A percentile compares a stretch with the other conserved stretches of the same genome.
Conservation (phyloP, 2,329 filamentous ascomycete species). For the Colletotrichum phormii region DNA sequence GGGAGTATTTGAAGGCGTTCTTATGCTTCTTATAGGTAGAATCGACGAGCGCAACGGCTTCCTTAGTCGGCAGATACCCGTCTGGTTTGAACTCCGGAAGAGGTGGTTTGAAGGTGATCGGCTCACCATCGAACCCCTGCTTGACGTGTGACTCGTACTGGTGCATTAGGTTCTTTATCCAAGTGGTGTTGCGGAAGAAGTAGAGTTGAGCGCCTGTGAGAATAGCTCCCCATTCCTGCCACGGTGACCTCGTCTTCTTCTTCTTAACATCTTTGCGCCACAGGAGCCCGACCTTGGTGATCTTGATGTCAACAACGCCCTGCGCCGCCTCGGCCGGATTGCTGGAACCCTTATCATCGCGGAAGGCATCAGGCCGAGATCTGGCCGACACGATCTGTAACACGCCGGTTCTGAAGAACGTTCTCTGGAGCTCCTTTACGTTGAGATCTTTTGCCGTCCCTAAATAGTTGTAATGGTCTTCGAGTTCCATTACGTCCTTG, state of each 20-base stretch:
- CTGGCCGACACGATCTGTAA: conserved; percentile 95
- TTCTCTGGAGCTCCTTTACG: conserved; percentile 83
- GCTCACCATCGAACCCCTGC: conserved; percentile 78
- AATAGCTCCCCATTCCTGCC: conserved; percentile 99
- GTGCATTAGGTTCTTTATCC: conserved; percentile 90
- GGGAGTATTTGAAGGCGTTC: conserved; percentile 90
- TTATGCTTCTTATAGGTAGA: conserved; percentile 94
- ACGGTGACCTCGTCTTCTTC: conserved; percentile 92
- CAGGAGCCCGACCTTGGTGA: conserved; percentile 93
- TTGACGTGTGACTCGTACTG: conserved; percentile 88
- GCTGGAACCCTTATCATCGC: conserved; percentile 84
- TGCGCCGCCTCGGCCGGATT: conserved; percentile 90
- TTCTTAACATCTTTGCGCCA: conserved; percentile 97
- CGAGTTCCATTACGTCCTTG: conserved; percentile 91
- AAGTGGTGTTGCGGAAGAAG: conserved; percentile 92
- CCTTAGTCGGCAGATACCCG: conserved; percentile 90
- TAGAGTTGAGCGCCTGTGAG: conserved; percentile 97
- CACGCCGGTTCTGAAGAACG: conserved; percentile 91
- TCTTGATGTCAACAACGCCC: conserved; percentile 95
- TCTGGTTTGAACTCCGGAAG: conserved; percentile 94
- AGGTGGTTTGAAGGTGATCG: conserved; percentile 91
- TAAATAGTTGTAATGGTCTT: conserved; percentile 91
- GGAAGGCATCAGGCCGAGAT: conserved; percentile 94
- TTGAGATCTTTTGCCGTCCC: conserved; percentile 82
- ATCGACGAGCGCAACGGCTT: conserved; percentile 89